Evolutionary conservation across 768 basidiomycete genomes (phyloP).

Genomic region (Leccinum boreale): DNA sequence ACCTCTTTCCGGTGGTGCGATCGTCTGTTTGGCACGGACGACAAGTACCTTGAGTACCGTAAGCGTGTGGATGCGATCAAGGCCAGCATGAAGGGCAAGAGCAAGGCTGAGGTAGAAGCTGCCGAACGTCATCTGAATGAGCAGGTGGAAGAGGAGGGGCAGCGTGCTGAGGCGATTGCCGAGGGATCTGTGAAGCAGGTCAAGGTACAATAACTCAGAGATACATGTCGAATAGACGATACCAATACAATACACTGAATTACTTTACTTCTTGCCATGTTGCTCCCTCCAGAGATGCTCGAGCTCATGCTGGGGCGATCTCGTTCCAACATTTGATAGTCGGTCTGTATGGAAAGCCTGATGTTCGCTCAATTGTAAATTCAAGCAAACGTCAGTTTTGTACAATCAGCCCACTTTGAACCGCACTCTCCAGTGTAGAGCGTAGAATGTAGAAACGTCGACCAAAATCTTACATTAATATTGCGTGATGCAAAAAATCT

Average conservation of each 20-base stretch:
- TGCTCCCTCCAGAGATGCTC: no score
- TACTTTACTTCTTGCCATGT: no score
- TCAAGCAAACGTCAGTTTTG: no score
- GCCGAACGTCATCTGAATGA: conserved; percentile 62
- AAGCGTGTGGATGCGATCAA: conserved; percentile 61
- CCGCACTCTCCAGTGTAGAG: no score
- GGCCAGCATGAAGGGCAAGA: conserved; percentile 49
- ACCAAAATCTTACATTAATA: no score
- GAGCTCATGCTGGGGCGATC: no score
- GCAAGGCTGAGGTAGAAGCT: conserved; percentile 48
- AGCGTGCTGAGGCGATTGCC: conserved; percentile 61
- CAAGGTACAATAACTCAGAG: conserved; percentile 25
- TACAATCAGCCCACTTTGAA: no score
- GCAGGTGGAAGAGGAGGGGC: conserved; percentile 73
- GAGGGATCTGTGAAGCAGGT: conserved; percentile 31
- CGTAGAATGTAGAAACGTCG: no score
- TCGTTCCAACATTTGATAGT: no score
- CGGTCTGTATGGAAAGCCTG: no score
- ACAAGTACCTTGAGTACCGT: conserved; percentile 83
- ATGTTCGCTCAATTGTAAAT: no score
- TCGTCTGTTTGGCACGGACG: conserved; percentile 83
- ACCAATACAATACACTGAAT: conserved; percentile 1
- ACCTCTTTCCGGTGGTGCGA: conserved; percentile 97
- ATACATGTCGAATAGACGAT: neutral
- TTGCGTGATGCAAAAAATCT: no score